Evolutionary conservation across 1,284 basidiomycete species (phyloP).

Genomic region (Microbotryomycetes sp.): DNA sequence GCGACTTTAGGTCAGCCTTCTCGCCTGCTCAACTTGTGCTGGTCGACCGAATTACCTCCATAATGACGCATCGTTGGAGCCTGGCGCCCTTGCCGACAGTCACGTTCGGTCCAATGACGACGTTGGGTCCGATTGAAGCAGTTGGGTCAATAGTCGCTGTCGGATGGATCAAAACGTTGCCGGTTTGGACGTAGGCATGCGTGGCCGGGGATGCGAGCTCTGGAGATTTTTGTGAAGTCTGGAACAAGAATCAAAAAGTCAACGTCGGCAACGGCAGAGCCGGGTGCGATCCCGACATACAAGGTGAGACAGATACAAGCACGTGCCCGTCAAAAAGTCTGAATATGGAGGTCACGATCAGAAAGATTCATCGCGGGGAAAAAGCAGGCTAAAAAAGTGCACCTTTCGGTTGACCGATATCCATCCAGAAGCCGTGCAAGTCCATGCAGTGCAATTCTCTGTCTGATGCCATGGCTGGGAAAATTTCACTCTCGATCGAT

Average conservation of each 20-base stretch:
- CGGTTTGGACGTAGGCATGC: slow-evolving; percentile 37
- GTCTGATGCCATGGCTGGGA: slow-evolving; percentile 47
- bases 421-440: slow-evolving; percentile 50
- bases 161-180: slow-evolving; percentile 10
- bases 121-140: slow-evolving; percentile 47
- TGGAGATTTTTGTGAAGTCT: slow-evolving; percentile 42
- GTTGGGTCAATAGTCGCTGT: slow-evolving; percentile 46
- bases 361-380: not conserved
- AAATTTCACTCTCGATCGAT: slow-evolving; percentile 49
- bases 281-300: too few relatives aligned
- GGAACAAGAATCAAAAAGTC: too few relatives aligned
- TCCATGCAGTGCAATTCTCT: slow-evolving; percentile 48
- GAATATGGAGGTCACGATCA: not conserved
- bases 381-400: not conserved
- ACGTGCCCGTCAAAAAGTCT: slow-evolving; percentile 41
- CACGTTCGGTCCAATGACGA: slow-evolving; percentile 47
- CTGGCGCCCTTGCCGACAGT: slow-evolving; percentile 48
- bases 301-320: slow-evolving; percentile 48
- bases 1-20: too few relatives aligned
- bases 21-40: too few relatives aligned
- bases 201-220: slow-evolving; percentile 44
- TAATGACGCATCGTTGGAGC: slow-evolving; percentile 47
- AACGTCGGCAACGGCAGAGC: too few relatives aligned
- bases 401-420: slow-evolving; percentile 49
- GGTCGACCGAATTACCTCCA: too few relatives aligned